Base-by-base conservation (phyloP, 176 grass and related monocot species). In the Aegilops longissima region DNA sequence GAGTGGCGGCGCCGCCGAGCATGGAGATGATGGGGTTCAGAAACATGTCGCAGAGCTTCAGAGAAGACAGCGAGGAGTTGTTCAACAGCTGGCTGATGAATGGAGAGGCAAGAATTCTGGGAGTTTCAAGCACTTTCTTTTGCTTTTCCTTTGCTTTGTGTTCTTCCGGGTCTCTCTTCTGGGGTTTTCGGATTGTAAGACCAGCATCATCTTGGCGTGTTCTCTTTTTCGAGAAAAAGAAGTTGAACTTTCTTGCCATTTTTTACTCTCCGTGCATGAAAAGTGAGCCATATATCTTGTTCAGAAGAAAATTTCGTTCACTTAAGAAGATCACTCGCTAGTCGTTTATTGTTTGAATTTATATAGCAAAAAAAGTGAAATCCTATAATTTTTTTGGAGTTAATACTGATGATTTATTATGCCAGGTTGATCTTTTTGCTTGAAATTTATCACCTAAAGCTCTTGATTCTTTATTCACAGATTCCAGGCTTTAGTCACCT, bases 11-110 rank as follows among this genome's bases (percentile, higher is more conserved):
- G 1, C 76, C 90, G 3, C 90, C 90, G 2, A 92, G 88, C 31
- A 88, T 95, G 93, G 93, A 95, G 47, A 90, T 87, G 90, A 64
- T 92, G 83, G 88, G 93, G 21, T 92, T 90, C 82, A 92, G 31
- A 83, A 95, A 83, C 78, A 81, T 71, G 63, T 81, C 87, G 0
- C 93, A 92, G 36, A 64, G 82, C 45, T 90, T 92, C 74, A 85
- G 93, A 84, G 88, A 90, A 87, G 88, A 95, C 35, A 92, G 90
- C 25, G 90, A 95, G 80, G 89, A 95, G 58, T 71, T 95, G 70
- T 95, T 95, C 89, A 88, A 87, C 79, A 90, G 47, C 66, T 95
- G 93, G 90, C 90, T 95, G 23, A 95, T 89, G 93, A 92, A 92
- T 70, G 93, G 78, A 82, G 93, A 95, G 90, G 93, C 77, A 90